phyloP scores from a whole-genome alignment of 495 filamentous ascomycete genomes.

The Penicillium antarcticum region DNA sequence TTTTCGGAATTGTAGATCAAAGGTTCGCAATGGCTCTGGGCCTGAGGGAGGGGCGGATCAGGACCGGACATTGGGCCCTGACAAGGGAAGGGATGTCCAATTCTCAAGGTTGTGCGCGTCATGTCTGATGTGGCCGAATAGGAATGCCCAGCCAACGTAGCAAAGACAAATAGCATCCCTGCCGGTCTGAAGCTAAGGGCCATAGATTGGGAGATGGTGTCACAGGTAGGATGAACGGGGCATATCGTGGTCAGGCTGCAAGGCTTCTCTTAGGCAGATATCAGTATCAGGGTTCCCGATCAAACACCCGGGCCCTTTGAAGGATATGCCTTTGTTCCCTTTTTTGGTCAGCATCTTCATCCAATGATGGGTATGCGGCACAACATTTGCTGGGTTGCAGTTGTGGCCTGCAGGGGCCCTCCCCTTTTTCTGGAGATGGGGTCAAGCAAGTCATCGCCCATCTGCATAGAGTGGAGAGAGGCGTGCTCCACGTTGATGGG shows the following conservation, averaged over 20 bases:
- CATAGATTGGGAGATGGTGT: slow-evolving; percentile 17
- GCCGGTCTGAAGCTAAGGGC: background rate
- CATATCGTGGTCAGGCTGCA: slow-evolving; percentile 27
- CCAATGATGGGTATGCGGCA: slow-evolving; percentile 17
- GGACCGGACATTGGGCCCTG: slow-evolving; percentile 1
- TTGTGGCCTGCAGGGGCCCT: slow-evolving; percentile 11
- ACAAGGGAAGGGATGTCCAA: no score
- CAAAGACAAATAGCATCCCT: slow-evolving; percentile 11
- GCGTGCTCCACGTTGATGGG: slow-evolving; percentile 16
- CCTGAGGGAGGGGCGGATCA: slow-evolving; percentile 21
- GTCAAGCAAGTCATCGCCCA: slow-evolving; percentile 24
- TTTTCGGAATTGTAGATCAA: background rate
- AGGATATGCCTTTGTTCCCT: slow-evolving; percentile 10
- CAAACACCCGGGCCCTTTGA: slow-evolving; percentile 5
- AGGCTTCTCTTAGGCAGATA: slow-evolving; percentile 21
- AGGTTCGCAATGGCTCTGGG: slow-evolving; percentile 3
- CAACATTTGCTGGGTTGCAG: slow-evolving; percentile 8
- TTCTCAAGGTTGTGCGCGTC: slow-evolving; percentile 13
- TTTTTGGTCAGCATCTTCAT: slow-evolving; percentile 20
- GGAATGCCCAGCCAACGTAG: background rate
- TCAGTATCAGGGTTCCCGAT: background rate
- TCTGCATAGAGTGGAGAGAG: slow-evolving; percentile 19
- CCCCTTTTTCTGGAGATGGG: slow-evolving; percentile 5
- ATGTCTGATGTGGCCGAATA: slow-evolving; percentile 6
- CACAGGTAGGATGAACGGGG: slow-evolving; percentile 23